Evolutionary conservation across 345 rosid genomes (phyloP), one percentile per base, ranked within the genome.

Genomic region (Citrus inodora): DNA sequence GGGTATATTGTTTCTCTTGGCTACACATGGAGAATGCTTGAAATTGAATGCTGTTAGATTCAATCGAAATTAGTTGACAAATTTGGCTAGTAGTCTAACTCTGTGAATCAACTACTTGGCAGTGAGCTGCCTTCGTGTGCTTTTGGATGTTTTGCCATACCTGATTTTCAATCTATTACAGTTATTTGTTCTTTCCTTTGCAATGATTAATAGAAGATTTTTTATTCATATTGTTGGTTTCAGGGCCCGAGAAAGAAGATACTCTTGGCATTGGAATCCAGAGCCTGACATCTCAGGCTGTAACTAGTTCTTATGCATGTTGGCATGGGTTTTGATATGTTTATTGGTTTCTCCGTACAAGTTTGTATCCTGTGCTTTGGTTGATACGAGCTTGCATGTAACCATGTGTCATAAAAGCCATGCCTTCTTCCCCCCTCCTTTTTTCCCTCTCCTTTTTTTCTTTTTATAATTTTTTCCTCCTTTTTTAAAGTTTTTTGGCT

Each of bases 201-300:
- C 14, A 7, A 9, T 35, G 8, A 60, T 33, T 78, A 27, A 58
- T 59, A n/a, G 60, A 25, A 66, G 76, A 2, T 63, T 40, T 82
- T 71, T 75, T 35, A 63, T 61, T 85, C 25, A 59, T 60, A 63
- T 58, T 63, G 70, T 67, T 76, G 82, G 77, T 85, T 85, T 70
- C 87, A 96, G 98, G 99, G 99, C 16, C 99, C 99, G 40, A 89
- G 99, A 80, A 96, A 96, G 92, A 96, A 96, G 88, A 96, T 96
- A 85, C 86, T 90, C 6, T 84, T 92, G 74, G 97, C 94, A 60
- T 81, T 96, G 88, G 97, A 89, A 83, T 86, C 95, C 9, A 90
- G 85, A 82, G 90, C 83, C 69, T 94, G 84, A 87, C 71, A 73
- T 69, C 9, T 48, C 25, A 65, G 63, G 64, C 63, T 79, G 70